Base-by-base conservation (phyloP, 1,284 basidiomycete species). In the Sanguinoderma infundibulare region DNA sequence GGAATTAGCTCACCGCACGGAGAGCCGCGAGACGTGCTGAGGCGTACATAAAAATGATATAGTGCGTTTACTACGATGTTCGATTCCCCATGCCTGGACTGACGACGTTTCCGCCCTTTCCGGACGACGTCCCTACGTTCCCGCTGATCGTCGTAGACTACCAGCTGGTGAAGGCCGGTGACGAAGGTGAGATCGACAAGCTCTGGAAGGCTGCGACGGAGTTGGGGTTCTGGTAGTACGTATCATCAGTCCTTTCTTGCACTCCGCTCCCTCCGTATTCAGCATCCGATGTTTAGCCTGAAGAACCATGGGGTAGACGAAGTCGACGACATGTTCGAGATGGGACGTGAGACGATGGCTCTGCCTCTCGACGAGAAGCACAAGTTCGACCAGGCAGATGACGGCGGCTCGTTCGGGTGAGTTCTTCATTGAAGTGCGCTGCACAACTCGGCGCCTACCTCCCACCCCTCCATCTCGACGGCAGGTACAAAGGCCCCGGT, bases 141-240 rank as follows among this genome's bases (percentile, higher is more conserved):
- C 75, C 76, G 1, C 65, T 79, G 3, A 69, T 75, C 35, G 69
- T 79, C 24, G 68, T 78, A 30, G 77, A 78, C 68, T 79, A 73
- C 56, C 57, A 68, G 51, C 68, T 72, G 22, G 42, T 79, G 20
- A 60, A 61, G 7, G 62, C 67, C 3, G 60, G 68, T 9, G 71
- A 76, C 39, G 38, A 62, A 35, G 47, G 57, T 0, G 75, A 77
- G 59, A 69, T 73, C 14, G 64, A 71, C 39, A 68, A 62, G 56
- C 66, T 76, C 1, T 75, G 74, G 74, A 62, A 73, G 35, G 74
- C 74, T 15, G 71, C 73, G 3, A 75, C 74, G 10, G 61, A 72
- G 51, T 68, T 75, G 0, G 74, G 74, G 9, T 75, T 75, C 51
- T 76, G 74, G 74, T 76, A 76, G 74, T 76, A 53, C 50, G 74